Base-by-base conservation (phyloP, 2,329 filamentous ascomycete genomes). In the Cladosporium colombiae region DNA sequence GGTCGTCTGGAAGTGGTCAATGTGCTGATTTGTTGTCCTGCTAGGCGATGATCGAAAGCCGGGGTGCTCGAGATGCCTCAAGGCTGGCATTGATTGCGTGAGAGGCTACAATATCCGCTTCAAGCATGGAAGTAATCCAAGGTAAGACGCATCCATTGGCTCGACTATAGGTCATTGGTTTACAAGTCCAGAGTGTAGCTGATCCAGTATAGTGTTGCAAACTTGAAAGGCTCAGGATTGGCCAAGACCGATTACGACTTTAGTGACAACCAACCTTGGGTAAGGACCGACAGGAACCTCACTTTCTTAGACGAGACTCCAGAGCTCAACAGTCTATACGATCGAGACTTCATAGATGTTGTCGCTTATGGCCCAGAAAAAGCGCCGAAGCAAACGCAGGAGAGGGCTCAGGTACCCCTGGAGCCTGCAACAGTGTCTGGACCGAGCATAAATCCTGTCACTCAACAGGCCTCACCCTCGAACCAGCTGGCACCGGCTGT, bases 231-330 rank as follows among this genome's bases (percentile, higher is more conserved):
- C 18, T 70, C 69, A 31, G 71, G 71, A n/a, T 56, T 70, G 13
- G 68, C 69, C 5, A 74, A 74, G 66, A 70, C 69, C 40, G 74
- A 75, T 5, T 75, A 73, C 60, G 73, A 75, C 61, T 76, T 76
- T 52, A 67, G 70, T 40, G 69, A 71, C 50, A 69, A 67, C 55
- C 73, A 75, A 66, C 71, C 72, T 25, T 76, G 74, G 74, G 70
- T 74, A 33, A 73, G 70, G 46, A 76, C 73, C 7, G 68, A 69
- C 13, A 67, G 69, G 31, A 71, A 67, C n/a, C 68, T 76, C 27
- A 75, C 69, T 13, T 76, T 75, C 58, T 61, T 75, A 44, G 74
- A 76, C 60, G 74, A 75, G 64, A 76, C 74, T 11, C 70, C 67
- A 63, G 74, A 76, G 60, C 69, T 76, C 23, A 73, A 72, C 61